Evolutionary conservation across 2,329 filamentous ascomycete species (phyloP).

Genomic region (Xylaria multiplex): DNA sequence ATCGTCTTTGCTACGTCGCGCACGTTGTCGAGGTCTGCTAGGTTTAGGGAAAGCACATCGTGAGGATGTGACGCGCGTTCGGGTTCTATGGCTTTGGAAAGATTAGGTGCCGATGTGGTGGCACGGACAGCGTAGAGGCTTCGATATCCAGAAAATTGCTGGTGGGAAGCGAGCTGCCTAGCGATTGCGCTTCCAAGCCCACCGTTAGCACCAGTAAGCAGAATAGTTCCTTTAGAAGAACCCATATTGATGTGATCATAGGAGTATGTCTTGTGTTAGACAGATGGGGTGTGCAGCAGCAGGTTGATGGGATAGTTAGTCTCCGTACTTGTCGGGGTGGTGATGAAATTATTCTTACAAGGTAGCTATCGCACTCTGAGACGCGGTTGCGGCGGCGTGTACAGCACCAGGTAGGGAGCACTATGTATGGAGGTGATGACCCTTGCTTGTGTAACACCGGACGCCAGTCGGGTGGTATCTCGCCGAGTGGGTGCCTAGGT

Average conservation of each 20-base stretch:
- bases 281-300: too few relatives aligned
- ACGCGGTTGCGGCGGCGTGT: too few relatives aligned
- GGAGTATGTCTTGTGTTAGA: not conserved
- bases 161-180: conserved; percentile 6
- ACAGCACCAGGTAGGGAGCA: too few relatives aligned
- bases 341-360: too few relatives aligned
- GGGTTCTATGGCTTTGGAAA: not conserved
- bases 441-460: too few relatives aligned
- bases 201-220: conserved; percentile 37
- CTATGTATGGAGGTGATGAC: too few relatives aligned
- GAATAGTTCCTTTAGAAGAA: conserved; percentile 6
- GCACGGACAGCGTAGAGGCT: conserved; percentile 34
- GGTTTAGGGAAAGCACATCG: conserved; percentile 29
- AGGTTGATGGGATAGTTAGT: too few relatives aligned
- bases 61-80: conserved; percentile 18
- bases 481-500: too few relatives aligned
- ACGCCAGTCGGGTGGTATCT: too few relatives aligned
- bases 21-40: conserved; percentile 31
- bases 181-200: conserved; percentile 35
- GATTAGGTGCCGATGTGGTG: not conserved
- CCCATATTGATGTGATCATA: not conserved
- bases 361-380: too few relatives aligned
- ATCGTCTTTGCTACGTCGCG: conserved; percentile 24
- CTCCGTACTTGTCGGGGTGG: too few relatives aligned
- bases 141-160: conserved; percentile 21